Evolutionary conservation across 2,329 filamentous ascomycete genomes (phyloP), one percentile per base, ranked within the genome.

Genomic region (Decorospora gaudefroyi): DNA sequence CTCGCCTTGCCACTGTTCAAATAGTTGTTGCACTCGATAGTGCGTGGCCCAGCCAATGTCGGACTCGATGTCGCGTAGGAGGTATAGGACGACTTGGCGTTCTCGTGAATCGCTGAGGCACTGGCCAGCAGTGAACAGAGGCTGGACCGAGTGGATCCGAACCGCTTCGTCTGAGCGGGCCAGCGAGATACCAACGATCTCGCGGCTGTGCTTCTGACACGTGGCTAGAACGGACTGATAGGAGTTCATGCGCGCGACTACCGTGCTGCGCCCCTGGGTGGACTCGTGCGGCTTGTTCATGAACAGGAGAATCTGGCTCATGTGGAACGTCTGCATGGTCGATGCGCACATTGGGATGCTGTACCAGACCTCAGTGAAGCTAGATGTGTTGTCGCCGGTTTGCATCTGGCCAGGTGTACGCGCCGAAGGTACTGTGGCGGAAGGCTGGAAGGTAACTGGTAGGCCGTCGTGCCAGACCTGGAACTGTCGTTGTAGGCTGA

Each of bases 271-370:
- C 12, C 74, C 72, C 43, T 75, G 74, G 1, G 79, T 78, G 0
- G 76, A 78, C 43, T 84, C 77, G 11, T 77, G 74, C 1, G 79
- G 80, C 45, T 79, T 78, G 55, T 86, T 84, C 51, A 84, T 75
- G 9, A 83, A 73, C 0, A 86, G 63, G 4, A 84, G 74, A 8
- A 85, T 81, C 29, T 80, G 76, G 1, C 80, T 81, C 72, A 86
- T 85, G 56, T 86, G 80, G 52, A 84, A 85, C 46, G 77, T 77
- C 56, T 85, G 82, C 76, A 85, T 85, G 1, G 82, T 81, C 2
- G 82, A 82, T 0, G 80, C 82, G 65, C 82, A 86, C 74, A 86
- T 79, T 0, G 82, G 76, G 0, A 81, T 73, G 38, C 77, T 77
- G 62, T 83, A 85, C 82, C 83, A 86, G 9, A 84, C 75, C 58